Percentiles rank a stretch among this genome's conserved stretches.
Evolutionary conservation across 208 protist genomes (phyloP).

Genomic region (Endotrypanum monterogeii): DNA sequence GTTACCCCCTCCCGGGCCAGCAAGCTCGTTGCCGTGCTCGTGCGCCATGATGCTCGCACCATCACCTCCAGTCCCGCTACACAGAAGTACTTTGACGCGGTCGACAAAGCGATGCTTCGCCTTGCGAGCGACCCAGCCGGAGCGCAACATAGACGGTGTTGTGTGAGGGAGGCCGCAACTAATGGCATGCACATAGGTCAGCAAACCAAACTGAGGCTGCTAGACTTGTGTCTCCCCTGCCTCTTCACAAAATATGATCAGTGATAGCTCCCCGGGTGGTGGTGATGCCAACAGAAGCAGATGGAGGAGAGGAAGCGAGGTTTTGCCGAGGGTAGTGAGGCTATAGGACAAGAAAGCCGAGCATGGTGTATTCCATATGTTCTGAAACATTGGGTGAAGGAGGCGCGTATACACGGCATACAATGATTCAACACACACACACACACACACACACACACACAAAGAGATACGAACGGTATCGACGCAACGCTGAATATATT

Average conservation of each 20-base stretch:
- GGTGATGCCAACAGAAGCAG: background rate
- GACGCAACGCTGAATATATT: background rate
- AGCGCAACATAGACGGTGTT: constrained; percentile 17
- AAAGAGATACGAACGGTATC: too few species aligned
- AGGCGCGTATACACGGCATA: background rate
- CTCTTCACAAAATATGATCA: background rate
- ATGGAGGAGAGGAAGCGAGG: background rate
- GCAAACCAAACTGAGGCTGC: background rate
- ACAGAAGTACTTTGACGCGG: constrained; percentile 82
- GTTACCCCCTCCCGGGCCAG: constrained; percentile 90
- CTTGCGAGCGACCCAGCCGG: constrained; percentile 2
- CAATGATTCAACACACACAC: background rate
- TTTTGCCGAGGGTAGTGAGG: background rate
- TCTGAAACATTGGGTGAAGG: background rate
- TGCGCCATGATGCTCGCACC: constrained; percentile 90
- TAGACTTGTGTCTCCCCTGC: background rate
- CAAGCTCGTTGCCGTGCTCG: constrained; percentile 89
- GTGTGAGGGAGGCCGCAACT: background rate
- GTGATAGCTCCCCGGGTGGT: background rate
- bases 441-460: background rate
- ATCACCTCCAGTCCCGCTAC: constrained; percentile 84
- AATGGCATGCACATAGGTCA: background rate
- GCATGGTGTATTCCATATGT: background rate
- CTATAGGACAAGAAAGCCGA: background rate
- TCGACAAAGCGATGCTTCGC: constrained; percentile 68